Evolutionary conservation across 805 yeast species (phyloP).

Genomic region (Cyberlindnera mrakii): DNA sequence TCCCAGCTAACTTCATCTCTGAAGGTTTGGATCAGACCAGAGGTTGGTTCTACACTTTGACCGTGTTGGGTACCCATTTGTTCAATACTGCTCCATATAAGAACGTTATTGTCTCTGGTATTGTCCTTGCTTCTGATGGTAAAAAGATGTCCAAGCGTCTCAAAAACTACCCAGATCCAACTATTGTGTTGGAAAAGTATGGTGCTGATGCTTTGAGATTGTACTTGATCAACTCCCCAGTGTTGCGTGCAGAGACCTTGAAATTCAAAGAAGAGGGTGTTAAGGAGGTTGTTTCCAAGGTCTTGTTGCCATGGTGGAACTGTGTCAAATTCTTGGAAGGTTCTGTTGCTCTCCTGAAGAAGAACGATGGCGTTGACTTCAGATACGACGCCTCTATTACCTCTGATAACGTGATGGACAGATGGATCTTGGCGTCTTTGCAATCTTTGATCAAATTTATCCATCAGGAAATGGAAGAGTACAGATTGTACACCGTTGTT

Average conservation of each 20-base stretch:
- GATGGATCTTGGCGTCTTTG: conserved; percentile 94
- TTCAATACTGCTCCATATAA: conserved; percentile 90
- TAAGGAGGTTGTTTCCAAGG: conserved; percentile 93
- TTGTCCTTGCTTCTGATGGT: conserved; percentile 96
- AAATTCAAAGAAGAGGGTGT: conserved; percentile 99
- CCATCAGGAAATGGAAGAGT: conserved; percentile 83
- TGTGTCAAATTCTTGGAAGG: conserved; percentile 95
- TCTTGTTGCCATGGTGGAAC: conserved; percentile 97
- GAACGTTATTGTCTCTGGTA: conserved; percentile 94
- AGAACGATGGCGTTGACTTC: conserved; percentile 66
- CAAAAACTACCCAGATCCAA: conserved; percentile 97
- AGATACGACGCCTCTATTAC: conserved; percentile 57
- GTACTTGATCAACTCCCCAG: conserved; percentile 95
- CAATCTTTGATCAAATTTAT: conserved; percentile 85
- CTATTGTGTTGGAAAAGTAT: conserved; percentile 68
- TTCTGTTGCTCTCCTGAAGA: conserved; percentile 79
- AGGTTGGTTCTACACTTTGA: conserved; percentile 98
- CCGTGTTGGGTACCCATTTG: conserved; percentile 91
- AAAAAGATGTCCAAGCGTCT: conserved; percentile 98
- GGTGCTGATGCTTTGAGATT: conserved; percentile 98
- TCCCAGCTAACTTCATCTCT: conserved; percentile 96
- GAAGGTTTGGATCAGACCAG: conserved; percentile 99
- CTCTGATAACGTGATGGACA: conserved; percentile 92
- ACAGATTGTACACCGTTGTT: conserved; percentile 92
- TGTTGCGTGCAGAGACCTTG: conserved; percentile 91